Conservation (phyloP, 225 moss, liverwort and hornwort species). For the Antitrichia curtipendula region DNA sequence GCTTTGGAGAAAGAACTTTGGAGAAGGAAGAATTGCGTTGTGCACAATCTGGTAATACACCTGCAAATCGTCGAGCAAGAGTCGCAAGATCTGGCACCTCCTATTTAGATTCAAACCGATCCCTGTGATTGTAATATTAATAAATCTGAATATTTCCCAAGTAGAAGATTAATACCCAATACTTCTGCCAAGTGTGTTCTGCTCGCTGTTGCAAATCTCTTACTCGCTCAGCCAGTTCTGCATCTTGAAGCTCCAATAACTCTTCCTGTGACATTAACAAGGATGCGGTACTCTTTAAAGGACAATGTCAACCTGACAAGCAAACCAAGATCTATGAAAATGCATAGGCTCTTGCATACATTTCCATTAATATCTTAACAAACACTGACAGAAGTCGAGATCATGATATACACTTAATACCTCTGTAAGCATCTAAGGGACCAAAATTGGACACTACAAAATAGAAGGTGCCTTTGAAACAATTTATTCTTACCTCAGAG, state of each 20-base stretch:
- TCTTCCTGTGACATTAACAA: constrained; percentile 49
- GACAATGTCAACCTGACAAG: neutral
- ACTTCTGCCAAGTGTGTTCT: constrained; percentile 55
- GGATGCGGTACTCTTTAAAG: neutral
- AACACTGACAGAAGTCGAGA: neutral
- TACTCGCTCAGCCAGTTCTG: constrained; percentile 46
- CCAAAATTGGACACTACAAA: neutral
- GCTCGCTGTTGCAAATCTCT: constrained; percentile 53
- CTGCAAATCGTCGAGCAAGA: neutral
- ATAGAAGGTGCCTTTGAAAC: neutral
- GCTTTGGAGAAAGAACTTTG: neutral
- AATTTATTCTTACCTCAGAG: constrained; percentile 35
- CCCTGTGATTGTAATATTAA: neutral
- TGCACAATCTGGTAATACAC: neutral
- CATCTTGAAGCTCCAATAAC: constrained; percentile 70
- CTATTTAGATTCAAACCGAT: neutral
- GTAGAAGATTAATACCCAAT: constrained; percentile 52
- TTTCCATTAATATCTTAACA: neutral
- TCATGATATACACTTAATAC: neutral
- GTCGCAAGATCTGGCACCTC: neutral
- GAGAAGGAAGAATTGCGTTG: neutral
- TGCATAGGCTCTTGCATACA: neutral
- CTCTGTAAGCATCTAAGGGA: neutral
- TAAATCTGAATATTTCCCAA: neutral
- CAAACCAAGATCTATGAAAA: neutral